Percentiles rank a stretch among this genome's conserved stretches.
These are phyloP conservation scores for Physcomitrellopsis africana DNA, from an alignment of 225 moss, liverwort and hornwort genomes.

Conservation along the genomic window DNA sequence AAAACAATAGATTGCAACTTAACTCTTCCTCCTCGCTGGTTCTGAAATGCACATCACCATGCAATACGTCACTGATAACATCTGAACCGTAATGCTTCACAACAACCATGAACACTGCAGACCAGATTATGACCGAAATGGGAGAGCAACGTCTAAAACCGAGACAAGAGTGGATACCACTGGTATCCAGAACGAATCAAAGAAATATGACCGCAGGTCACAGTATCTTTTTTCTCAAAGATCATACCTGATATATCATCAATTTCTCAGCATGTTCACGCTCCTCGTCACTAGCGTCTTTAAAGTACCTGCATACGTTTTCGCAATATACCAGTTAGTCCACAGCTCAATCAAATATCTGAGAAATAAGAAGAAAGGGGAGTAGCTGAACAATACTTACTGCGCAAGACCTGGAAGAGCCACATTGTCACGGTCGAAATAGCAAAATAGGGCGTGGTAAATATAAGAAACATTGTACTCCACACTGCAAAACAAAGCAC, in stretches of 20 bases:
- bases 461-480: conserved; percentile 97
- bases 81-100: background rate
- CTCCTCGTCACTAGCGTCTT: conserved; percentile 78
- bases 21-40: conserved; percentile 87
- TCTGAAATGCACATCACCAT: conserved; percentile 45
- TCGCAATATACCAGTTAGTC: conserved; percentile 1
- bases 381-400: conserved; percentile 41
- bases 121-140: too few species aligned
- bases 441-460: conserved; percentile 82
- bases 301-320: conserved; percentile 63
- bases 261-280: conserved; percentile 84
- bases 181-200: too few species aligned
- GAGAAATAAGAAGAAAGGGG: background rate
- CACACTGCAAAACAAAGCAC: conserved; percentile 54
- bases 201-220: too few species aligned
- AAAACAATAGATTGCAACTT: conserved; percentile 78
- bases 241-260: conserved; percentile 84
- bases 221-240: background rate
- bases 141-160: too few species aligned
- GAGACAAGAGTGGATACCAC: too few species aligned
- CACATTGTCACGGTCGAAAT: conserved; percentile 93
- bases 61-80: background rate
- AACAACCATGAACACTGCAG: too few species aligned
- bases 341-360: background rate
- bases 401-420: conserved; percentile 82